Evolutionary conservation across 139 green algal genomes (phyloP), one percentile per base, ranked within the genome.

Genomic region (Tetraselmis chui): DNA sequence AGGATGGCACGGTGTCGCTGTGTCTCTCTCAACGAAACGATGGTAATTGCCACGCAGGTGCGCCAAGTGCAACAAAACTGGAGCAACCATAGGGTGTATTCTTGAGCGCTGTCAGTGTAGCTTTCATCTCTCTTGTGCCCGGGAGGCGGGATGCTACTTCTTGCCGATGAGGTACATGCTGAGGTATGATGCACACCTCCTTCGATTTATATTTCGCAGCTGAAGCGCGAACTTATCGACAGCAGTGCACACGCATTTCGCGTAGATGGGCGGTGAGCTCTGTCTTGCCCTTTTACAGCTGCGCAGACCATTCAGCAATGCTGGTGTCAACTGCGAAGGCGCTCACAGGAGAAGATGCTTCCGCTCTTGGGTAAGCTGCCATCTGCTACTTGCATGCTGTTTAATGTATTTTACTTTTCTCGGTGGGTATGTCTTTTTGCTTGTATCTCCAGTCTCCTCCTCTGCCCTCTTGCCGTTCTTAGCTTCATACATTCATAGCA

Each of bases 31-130:
- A 27, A n/a, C 22, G 29, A 30, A 30, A 2, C 83, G 2, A 27
- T 27, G 5, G 30, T 81, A 2, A 93, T 67, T 67, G 45, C 11
- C 45, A 18, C 45, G 45, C 45, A 67, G 45, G 18, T 67, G 45
- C 45, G 45, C 45, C 45, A 67, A 67, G 45, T 67, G 45, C 45
- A 67, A 67, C 45, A 67, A 67, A 18, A 67, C 45, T 18, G 45
- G 45, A 18, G 45, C 45, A 18, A 67, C 45, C 45, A 67, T 67
- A 5, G 45, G 45, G 45, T 67, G 45, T 18, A 18, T 67, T 18
- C 45, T 67, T 5, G 45, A 67, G 45, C 45, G 45, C 11, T 67
- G 45, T 18, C 45, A 67, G 45, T 67, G 45, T 18, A 67, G 45
- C 45, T 67, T 67, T 18, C 45, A 67, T 18, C 45, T 67, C 11